These are phyloP conservation scores for Panellus pusillus DNA, from an alignment of 768 basidiomycete genomes.

Conservation along the genomic window DNA sequence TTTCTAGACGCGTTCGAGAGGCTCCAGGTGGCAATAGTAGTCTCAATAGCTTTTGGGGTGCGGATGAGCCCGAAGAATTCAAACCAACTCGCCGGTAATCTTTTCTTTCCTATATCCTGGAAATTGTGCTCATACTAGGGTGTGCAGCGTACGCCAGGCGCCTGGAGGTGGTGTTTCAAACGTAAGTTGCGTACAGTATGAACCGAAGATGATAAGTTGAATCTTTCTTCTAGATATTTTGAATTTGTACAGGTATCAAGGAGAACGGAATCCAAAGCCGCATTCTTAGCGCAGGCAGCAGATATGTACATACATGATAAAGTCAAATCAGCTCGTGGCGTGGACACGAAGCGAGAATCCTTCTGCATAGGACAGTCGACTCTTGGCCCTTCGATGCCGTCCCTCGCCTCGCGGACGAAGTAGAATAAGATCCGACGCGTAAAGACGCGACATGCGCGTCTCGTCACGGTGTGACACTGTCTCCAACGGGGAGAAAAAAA, in stretches of 20 bases:
- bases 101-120: not conserved
- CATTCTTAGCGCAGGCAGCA: too few species aligned
- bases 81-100: constrained; percentile 69
- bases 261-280: too few species aligned
- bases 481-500: too few species aligned
- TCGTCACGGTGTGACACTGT: too few species aligned
- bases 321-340: too few species aligned
- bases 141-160: constrained; percentile 4
- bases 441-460: too few species aligned
- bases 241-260: not conserved
- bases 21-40: constrained; percentile 46
- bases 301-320: too few species aligned
- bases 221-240: constrained; percentile 1
- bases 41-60: constrained; percentile 49
- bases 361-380: too few species aligned
- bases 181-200: not conserved
- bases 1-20: constrained; percentile 42
- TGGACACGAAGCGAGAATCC: too few species aligned
- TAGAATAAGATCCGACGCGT: too few species aligned
- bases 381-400: too few species aligned
- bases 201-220: not conserved
- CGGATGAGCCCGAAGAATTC: constrained; percentile 48
- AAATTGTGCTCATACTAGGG: not conserved
- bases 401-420: too few species aligned
- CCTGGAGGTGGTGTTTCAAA: constrained; percentile 5